Evolutionary conservation across 192 early-diverging fungal genomes (phyloP), one percentile per base, ranked within the genome.

Genomic region (Backusella luteola): DNA sequence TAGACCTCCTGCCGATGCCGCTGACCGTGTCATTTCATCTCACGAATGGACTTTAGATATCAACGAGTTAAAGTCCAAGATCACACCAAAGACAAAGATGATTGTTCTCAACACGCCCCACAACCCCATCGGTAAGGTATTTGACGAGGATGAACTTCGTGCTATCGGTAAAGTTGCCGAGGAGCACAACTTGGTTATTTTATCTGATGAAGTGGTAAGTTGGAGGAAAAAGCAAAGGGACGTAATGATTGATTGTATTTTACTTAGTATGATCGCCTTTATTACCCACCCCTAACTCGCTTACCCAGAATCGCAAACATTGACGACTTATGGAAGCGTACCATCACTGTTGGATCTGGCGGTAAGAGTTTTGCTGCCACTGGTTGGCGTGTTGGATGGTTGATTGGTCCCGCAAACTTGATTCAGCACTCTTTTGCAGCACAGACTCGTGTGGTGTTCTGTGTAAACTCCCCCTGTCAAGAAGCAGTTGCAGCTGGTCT

Each of bases 371-470:
- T 97, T 84, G 97, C 95, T 38, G 92, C 95, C 17, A 98, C 97
- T 8, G 97, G 97, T 36, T 98, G 97, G 97, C 96, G 96, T 74
- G 87, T 98, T 46, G 97, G 97, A 46, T 98, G 97, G 97, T 85
- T 90, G 41, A 87, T 97, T 35, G 96, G 93, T 34, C 92, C 93
- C 26, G 86, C 84, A 19, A 83, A 89, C 19, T 74, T 98, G 46
- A 89, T 94, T 35, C 85, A 92, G 41, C 84, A 93, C 15, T 85
- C 91, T 3, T 91, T 96, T 77, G 85, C 95, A 29, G 95, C 96
- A 6, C 96, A 97, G 71, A 95, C 95, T 56, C 94, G 94, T 79
- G 88, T 96, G 38, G 92, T 96, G 4, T 98, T 98, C 77, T 90
- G 93, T 73, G 90, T 94, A 36, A 95, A 92, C 78, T 95, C 96